Conservation (phyloP, 495 filamentous ascomycete species). For the Daldinia childiae region DNA sequence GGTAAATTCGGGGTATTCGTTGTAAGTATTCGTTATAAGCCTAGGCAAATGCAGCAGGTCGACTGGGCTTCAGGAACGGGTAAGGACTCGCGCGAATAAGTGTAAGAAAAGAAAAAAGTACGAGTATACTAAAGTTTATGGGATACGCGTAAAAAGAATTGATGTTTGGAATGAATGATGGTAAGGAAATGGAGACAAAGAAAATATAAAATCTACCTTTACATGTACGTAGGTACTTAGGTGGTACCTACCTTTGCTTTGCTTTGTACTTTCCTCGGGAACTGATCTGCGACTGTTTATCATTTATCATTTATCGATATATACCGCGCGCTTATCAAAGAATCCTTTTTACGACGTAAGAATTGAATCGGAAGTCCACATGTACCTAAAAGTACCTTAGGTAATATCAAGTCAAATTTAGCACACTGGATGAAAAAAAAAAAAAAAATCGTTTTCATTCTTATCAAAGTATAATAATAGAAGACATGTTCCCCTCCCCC, state of each 20-base stretch:
- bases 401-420: not conserved
- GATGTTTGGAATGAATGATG: constrained; percentile 36
- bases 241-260: constrained; percentile 1
- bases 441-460: not conserved
- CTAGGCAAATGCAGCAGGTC: constrained; percentile 1
- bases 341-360: not conserved
- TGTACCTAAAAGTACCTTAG: not conserved
- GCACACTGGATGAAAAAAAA: not conserved
- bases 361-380: too few relatives aligned
- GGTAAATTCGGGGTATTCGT: not conserved
- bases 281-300: not conserved
- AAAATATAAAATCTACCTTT: constrained; percentile 9
- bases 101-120: not conserved
- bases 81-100: not conserved
- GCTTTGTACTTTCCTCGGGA: not conserved
- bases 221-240: not conserved
- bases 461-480: not conserved
- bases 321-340: constrained; percentile 3
- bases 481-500: not conserved
- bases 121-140: not conserved
- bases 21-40: constrained; percentile 1
- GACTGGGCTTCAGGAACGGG: constrained; percentile 8
- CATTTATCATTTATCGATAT: constrained; percentile 7
- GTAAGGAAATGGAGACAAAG: constrained; percentile 22
- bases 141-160: constrained; percentile 4